These are phyloP conservation scores for Vitellaria paradoxa DNA, from an alignment of 179 eudicot species.

Conservation along the genomic window DNA sequence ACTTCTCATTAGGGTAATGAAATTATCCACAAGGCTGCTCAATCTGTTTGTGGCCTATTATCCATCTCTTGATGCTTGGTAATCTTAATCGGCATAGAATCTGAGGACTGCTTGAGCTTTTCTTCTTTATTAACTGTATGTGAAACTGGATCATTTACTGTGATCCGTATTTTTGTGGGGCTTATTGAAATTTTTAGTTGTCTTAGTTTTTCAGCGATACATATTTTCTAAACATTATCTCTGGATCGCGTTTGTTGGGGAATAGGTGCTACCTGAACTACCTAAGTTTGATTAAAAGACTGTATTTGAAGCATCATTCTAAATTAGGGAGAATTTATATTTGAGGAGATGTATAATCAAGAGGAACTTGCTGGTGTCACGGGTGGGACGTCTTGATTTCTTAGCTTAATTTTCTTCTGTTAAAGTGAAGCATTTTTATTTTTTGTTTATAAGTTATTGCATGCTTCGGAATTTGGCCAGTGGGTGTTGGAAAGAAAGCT, in stretches of 20 bases:
- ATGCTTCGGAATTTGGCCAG: not conserved
- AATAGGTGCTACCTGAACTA: not conserved
- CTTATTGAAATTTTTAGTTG: not conserved
- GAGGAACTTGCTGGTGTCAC: not conserved
- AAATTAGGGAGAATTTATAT: too few species aligned
- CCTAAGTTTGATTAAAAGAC: not conserved
- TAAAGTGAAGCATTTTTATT: too few species aligned
- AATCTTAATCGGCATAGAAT: not conserved
- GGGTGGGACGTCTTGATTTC: not conserved
- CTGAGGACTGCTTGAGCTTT: not conserved
- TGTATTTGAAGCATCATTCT: not conserved
- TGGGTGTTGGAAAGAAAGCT: too few species aligned
- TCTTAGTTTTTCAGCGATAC: not conserved
- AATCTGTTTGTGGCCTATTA: too few species aligned
- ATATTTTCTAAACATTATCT: not conserved
- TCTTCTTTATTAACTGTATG: not conserved
- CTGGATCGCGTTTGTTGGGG: not conserved
- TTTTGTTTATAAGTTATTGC: not conserved
- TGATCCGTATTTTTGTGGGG: not conserved
- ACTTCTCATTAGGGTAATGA: too few species aligned
- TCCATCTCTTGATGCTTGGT: too few species aligned
- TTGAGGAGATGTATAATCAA: too few species aligned
- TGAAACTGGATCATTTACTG: not conserved
- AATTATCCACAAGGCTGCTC: too few species aligned
- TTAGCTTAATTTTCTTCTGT: not conserved